These are phyloP conservation scores for Nitzschia palea DNA, from an alignment of 108 stramenopile genomes.

Conservation along the genomic window DNA sequence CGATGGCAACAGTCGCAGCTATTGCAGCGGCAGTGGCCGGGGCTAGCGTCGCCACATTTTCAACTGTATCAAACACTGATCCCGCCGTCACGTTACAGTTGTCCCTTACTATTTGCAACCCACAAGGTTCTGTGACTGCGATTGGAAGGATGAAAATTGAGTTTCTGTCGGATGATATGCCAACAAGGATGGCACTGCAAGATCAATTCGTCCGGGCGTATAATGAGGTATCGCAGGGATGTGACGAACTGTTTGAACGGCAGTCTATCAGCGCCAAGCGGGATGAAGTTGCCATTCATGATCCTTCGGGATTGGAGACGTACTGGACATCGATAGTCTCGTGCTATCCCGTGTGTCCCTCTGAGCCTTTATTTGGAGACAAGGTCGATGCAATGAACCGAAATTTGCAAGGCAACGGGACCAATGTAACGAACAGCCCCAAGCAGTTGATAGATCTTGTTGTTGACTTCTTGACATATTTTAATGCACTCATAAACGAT, in stretches of 20 bases:
- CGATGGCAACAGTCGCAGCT: not conserved
- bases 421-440: too few relatives aligned
- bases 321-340: not conserved
- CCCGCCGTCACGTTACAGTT: too few relatives aligned
- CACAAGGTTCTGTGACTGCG: not conserved
- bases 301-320: not conserved
- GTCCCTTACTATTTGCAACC: not conserved
- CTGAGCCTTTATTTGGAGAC: not conserved
- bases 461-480: too few relatives aligned
- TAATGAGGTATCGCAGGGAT: not conserved
- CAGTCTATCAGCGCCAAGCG: not conserved
- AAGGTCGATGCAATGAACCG: not conserved
- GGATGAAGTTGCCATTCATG: not conserved
- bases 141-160: not conserved
- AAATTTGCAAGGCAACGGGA: too few relatives aligned
- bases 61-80: not conserved
- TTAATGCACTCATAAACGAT: too few relatives aligned
- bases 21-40: not conserved
- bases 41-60: not conserved
- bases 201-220: not conserved
- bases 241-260: not conserved
- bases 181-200: not conserved
- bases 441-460: too few relatives aligned
- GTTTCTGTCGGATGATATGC: not conserved
- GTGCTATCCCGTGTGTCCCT: not conserved